Conservation (phyloP, 345 rosid genomes). For the Lepidium aucheri region DNA sequence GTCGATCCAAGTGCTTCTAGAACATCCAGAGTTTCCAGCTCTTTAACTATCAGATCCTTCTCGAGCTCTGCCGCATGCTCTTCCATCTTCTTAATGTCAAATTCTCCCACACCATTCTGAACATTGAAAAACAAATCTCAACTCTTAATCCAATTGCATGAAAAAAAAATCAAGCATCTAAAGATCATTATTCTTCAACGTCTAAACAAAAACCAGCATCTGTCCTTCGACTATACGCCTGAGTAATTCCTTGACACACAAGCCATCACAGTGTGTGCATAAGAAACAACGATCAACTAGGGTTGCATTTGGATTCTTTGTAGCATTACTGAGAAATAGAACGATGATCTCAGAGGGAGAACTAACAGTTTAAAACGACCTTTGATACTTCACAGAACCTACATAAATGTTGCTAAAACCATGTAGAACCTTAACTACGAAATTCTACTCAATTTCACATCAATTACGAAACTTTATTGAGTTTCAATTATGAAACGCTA, state of each 20-base stretch:
- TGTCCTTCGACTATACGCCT: background rate
- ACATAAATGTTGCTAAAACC: background rate
- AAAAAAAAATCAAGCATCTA: background rate
- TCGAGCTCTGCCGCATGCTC: constrained; percentile 81
- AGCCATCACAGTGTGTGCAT: background rate
- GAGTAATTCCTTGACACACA: background rate
- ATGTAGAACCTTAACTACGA: background rate
- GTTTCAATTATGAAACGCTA: background rate
- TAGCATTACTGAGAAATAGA: no score
- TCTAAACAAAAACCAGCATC: background rate
- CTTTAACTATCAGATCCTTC: constrained; percentile 91
- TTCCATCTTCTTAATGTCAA: constrained; percentile 85
- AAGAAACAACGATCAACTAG: background rate
- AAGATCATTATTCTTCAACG: background rate
- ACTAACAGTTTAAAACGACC: background rate
- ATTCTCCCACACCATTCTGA: constrained; percentile 48
- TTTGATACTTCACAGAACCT: background rate
- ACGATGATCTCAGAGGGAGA: background rate
- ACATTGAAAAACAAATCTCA: background rate
- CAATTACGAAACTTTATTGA: background rate
- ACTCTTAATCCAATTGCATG: background rate
- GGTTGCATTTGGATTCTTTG: no score
- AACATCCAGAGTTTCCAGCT: constrained; percentile 84
- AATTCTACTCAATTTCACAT: background rate
- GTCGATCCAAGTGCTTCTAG: constrained; percentile 86